These are phyloP conservation scores for Mercurialis annua DNA, from an alignment of 345 rosid genomes.

Conservation along the genomic window DNA sequence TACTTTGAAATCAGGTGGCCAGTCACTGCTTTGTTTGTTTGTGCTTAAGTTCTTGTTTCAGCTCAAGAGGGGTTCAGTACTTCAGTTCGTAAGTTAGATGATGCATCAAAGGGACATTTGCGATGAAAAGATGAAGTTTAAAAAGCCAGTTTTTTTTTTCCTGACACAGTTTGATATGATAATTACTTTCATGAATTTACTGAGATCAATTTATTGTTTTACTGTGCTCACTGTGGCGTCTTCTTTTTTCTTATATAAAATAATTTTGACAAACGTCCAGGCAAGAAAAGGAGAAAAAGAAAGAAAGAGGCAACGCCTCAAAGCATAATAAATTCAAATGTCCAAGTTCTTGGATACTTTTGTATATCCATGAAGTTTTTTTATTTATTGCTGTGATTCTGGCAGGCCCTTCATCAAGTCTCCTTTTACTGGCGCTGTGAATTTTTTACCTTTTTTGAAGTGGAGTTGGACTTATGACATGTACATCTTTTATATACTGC, in stretches of 20 bases:
- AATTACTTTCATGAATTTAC: background rate
- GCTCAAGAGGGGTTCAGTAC: background rate
- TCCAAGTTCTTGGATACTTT: background rate
- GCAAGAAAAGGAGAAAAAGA: background rate
- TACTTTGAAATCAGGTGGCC: background rate
- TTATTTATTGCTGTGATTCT: background rate
- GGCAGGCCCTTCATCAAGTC: background rate
- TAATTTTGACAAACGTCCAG: background rate
- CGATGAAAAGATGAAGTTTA: too few relatives aligned
- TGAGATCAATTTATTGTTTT: background rate
- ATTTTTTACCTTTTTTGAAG: constrained; percentile 12
- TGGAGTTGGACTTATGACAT: constrained; percentile 21
- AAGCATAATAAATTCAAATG: background rate
- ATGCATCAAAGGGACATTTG: too few relatives aligned
- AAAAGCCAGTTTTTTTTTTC: too few relatives aligned
- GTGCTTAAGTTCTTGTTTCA: background rate
- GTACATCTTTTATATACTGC: constrained; percentile 1
- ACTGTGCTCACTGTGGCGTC: background rate
- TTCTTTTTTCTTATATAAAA: background rate
- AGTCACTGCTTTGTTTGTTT: background rate
- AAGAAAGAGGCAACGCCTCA: background rate
- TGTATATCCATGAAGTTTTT: background rate
- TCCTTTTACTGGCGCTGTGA: constrained; percentile 4
- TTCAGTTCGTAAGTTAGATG: background rate
- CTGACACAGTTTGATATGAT: too few relatives aligned